phyloP scores from a whole-genome alignment of 2,329 filamentous ascomycete genomes.

The Dichotomopilus funicola region DNA sequence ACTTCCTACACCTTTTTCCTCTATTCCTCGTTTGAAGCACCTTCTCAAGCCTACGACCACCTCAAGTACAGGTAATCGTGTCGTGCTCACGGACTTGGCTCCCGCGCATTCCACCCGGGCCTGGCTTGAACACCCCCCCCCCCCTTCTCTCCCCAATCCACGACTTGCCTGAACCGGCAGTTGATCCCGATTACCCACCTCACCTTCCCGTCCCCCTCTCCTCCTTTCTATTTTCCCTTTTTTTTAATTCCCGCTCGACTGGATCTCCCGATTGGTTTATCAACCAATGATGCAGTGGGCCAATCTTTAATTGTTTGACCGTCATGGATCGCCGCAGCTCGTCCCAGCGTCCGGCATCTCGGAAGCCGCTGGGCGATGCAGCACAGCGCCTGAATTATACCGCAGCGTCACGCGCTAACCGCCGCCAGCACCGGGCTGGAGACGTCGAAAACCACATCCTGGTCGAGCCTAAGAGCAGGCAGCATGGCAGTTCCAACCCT shows the following conservation, averaged over 20 bases:
- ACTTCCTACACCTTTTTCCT: too few species aligned
- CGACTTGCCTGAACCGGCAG: background rate
- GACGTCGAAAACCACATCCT: conserved; percentile 11
- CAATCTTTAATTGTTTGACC: background rate
- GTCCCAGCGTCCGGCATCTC: conserved; percentile 14
- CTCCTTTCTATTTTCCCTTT: background rate
- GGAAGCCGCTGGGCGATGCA: conserved; percentile 28
- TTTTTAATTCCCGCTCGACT: background rate
- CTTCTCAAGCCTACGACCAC: too few species aligned
- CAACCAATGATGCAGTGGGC: conserved; percentile 7
- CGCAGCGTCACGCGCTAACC: conserved; percentile 14
- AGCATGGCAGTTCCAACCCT: conserved; percentile 14
- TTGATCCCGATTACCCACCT: background rate
- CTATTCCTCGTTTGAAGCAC: too few species aligned
- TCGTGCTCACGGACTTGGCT: too few species aligned
- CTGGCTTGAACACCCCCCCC: background rate
- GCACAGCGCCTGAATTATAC: conserved; percentile 26
- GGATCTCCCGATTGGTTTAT: background rate
- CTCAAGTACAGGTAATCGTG: too few species aligned
- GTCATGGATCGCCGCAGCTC: conserved; percentile 24
- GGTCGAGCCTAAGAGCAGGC: conserved; percentile 12
- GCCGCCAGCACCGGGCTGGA: conserved; percentile 7
- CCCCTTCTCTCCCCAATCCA: background rate
- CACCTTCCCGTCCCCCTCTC: background rate
- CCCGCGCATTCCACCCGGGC: too few species aligned